A percentile compares a stretch with the other conserved stretches of the same genome.
These are phyloP conservation scores for Capronia coronata DNA, from an alignment of 2,329 filamentous ascomycete genomes.

Conservation along the genomic window DNA sequence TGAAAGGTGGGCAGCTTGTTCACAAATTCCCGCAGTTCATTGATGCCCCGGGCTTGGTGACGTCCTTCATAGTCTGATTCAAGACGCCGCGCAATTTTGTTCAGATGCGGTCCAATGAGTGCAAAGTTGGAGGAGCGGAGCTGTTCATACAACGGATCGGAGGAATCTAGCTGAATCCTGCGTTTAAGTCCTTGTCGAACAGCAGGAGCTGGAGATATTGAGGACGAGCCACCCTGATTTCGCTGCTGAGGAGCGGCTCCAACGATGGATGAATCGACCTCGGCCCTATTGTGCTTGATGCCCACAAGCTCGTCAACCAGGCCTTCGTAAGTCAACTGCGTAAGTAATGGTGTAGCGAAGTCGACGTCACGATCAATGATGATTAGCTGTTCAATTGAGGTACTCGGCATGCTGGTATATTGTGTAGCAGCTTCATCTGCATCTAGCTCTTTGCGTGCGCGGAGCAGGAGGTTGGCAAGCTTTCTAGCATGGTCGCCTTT, in stretches of 20 bases:
- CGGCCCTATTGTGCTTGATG: conserved; percentile 85
- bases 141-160: conserved; percentile 80
- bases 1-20: conserved; percentile 86
- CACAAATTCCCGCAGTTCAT: conserved; percentile 93
- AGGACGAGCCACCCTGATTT: conserved; percentile 50
- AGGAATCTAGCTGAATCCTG: conserved; percentile 81
- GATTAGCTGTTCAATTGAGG: conserved; percentile 80
- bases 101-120: conserved; percentile 80
- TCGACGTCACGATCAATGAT: conserved; percentile 95
- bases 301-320: conserved; percentile 89
- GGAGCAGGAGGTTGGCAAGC: conserved; percentile 75
- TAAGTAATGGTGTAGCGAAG: conserved; percentile 83
- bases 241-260: conserved; percentile 57
- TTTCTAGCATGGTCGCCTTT: conserved; percentile 92
- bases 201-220: conserved; percentile 46
- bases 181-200: conserved; percentile 66
- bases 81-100: conserved; percentile 81
- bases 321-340: conserved; percentile 93
- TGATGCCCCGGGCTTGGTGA: conserved; percentile 77
- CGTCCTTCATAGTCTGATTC: conserved; percentile 83
- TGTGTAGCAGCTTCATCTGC: conserved; percentile 55
- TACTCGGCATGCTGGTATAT: conserved; percentile 63
- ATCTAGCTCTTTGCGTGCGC: conserved; percentile 87
- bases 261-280: conserved; percentile 84
- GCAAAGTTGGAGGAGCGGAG: conserved; percentile 91